Evolutionary conservation across 495 filamentous ascomycete genomes (phyloP).

Genomic region (Darksidea phi): DNA sequence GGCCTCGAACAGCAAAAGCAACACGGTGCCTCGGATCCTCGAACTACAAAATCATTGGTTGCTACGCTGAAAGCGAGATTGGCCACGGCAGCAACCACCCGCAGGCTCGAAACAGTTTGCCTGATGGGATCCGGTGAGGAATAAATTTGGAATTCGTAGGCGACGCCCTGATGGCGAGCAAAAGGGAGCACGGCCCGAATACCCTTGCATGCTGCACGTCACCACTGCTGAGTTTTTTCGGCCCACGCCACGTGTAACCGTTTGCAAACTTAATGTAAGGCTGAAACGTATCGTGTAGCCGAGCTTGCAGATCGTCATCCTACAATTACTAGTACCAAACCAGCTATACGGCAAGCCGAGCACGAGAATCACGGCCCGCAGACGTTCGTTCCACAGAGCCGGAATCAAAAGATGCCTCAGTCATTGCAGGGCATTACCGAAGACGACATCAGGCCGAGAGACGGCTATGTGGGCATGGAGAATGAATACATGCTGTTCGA

Average conservation of each 20-base stretch:
- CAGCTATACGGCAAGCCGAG: constrained; percentile 33
- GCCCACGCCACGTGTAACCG: background rate
- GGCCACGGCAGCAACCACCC: constrained; percentile 46
- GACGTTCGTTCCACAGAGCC: constrained; percentile 52
- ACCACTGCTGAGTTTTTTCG: background rate
- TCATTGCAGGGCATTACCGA: constrained; percentile 48
- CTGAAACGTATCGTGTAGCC: no score
- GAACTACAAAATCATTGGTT: constrained; percentile 49
- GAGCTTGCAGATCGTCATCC: constrained; percentile 44
- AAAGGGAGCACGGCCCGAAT: constrained; percentile 54
- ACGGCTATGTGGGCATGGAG: constrained; percentile 51
- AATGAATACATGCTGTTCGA: constrained; percentile 56
- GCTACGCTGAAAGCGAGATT: constrained; percentile 51
- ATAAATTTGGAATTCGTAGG: constrained; percentile 51
- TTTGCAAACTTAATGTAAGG: no score
- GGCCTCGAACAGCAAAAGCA: constrained; percentile 47
- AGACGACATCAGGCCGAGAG: constrained; percentile 53
- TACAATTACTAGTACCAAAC: constrained; percentile 42
- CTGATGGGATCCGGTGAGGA: constrained; percentile 44
- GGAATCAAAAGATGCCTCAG: constrained; percentile 48
- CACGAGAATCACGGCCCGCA: constrained; percentile 48
- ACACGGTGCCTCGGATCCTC: constrained; percentile 48
- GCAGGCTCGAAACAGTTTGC: constrained; percentile 51
- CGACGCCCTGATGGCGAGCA: constrained; percentile 51
- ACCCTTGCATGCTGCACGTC: constrained; percentile 44